These are phyloP conservation scores for Inonotus hispidus DNA, from an alignment of 1,284 basidiomycete genomes.

Conservation along the genomic window DNA sequence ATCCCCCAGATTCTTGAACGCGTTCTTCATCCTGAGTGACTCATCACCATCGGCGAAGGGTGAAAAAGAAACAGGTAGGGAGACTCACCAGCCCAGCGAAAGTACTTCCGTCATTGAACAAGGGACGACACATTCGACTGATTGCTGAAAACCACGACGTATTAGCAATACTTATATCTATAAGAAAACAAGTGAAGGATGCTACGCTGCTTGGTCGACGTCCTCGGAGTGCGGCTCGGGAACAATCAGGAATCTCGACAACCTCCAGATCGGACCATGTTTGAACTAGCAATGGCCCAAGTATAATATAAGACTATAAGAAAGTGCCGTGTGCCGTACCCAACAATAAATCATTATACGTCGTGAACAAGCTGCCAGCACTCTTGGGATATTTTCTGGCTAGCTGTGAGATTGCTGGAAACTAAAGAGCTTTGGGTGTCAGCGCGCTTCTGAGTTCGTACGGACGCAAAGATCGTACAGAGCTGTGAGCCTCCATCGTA, in stretches of 20 bases:
- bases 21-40: constrained; percentile 44
- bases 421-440: constrained; percentile 10
- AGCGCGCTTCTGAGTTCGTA: neutral
- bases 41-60: neutral
- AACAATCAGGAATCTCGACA: constrained; percentile 51
- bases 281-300: constrained; percentile 43
- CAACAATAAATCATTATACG: constrained; percentile 55
- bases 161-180: neutral
- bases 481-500: neutral
- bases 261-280: constrained; percentile 62
- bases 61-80: constrained; percentile 11
- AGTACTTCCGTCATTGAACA: constrained; percentile 62
- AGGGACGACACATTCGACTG: constrained; percentile 46
- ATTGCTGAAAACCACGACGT: neutral
- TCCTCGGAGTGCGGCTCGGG: constrained; percentile 56
- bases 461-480: neutral
- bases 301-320: neutral
- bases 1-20: constrained; percentile 45
- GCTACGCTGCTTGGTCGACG: constrained; percentile 50
- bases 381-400: constrained; percentile 47
- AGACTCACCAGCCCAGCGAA: constrained; percentile 40
- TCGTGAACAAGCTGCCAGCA: constrained; percentile 49
- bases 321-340: constrained; percentile 30
- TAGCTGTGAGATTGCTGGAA: constrained; percentile 26
- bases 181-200: neutral